Conservation (phyloP, 2,329 filamentous ascomycete genomes). For the Exophiala bonariae region DNA sequence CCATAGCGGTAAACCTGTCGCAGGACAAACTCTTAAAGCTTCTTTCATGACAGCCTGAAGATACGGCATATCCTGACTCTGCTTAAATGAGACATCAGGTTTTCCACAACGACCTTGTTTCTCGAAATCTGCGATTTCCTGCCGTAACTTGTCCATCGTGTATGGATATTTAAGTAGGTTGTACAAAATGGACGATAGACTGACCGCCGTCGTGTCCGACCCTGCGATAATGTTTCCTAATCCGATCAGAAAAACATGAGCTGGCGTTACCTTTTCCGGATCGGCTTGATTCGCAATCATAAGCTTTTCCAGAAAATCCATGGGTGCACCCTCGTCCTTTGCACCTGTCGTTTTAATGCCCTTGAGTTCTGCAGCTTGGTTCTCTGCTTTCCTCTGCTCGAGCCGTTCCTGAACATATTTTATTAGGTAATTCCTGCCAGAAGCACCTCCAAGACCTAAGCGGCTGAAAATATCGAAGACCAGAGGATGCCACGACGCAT, state of each 20-base stretch:
- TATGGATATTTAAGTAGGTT: constrained; percentile 64
- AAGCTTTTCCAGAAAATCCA: constrained; percentile 36
- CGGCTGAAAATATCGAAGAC: no score
- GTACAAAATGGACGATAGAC: constrained; percentile 70
- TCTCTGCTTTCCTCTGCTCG: constrained; percentile 3
- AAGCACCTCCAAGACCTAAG: constrained; percentile 11
- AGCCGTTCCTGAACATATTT: neutral
- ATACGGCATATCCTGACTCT: constrained; percentile 66
- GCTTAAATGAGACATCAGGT: constrained; percentile 54
- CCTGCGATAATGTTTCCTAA: constrained; percentile 24
- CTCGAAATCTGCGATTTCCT: constrained; percentile 12
- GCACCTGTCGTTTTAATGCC: constrained; percentile 47
- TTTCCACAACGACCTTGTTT: constrained; percentile 36
- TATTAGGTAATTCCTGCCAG: constrained; percentile 15
- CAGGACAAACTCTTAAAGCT: constrained; percentile 52
- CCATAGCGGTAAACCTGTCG: constrained; percentile 51
- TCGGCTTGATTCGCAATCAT: constrained; percentile 39
- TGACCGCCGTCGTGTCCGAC: constrained; percentile 29
- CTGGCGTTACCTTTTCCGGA: constrained; percentile 40
- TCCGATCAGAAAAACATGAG: constrained; percentile 36
- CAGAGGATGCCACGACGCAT: constrained; percentile 41
- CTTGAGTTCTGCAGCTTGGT: constrained; percentile 9
- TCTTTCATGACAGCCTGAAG: constrained; percentile 57
- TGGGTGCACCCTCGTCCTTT: constrained; percentile 33
- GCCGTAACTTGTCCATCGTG: constrained; percentile 8